Evolutionary conservation across 1,284 basidiomycete genomes (phyloP).

Genomic region (Cutaneotrichosporon sp.): DNA sequence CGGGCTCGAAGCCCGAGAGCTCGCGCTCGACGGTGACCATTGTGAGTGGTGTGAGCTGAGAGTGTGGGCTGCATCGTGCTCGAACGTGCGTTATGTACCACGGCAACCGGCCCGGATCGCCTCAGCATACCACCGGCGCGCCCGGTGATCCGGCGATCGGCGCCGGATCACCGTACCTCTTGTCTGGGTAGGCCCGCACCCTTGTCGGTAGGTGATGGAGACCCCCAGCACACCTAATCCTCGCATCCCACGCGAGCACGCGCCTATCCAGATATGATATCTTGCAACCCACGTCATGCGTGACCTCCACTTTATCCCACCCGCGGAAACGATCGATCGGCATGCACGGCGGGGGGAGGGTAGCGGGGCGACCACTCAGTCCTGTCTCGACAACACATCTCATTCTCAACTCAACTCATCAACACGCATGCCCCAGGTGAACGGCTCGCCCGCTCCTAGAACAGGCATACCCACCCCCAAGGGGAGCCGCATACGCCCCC

Average conservation of each 20-base stretch:
- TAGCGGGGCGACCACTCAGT: not conserved
- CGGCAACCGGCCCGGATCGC: not conserved
- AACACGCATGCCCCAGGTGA: slow-evolving; percentile 3
- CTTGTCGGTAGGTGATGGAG: not conserved
- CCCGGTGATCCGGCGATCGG: not conserved
- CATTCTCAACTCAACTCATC: not conserved
- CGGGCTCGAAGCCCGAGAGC: slow-evolving; percentile 25
- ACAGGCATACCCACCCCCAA: slow-evolving; percentile 10
- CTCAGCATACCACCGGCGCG: not conserved
- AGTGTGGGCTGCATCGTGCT: not conserved
- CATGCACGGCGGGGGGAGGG: not conserved
- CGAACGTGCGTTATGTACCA: not conserved
- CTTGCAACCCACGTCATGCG: too few species aligned
- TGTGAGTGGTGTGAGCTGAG: not conserved
- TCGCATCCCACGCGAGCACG: not conserved
- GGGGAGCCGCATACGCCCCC: not conserved
- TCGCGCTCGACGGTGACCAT: slow-evolving; percentile 33
- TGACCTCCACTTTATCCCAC: not conserved
- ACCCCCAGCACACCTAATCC: too few species aligned
- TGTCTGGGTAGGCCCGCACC: not conserved
- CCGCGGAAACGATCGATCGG: not conserved
- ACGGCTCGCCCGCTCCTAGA: not conserved
- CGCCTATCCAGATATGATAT: not conserved
- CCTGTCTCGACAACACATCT: not conserved
- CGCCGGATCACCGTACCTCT: not conserved